Evolutionary conservation across 148 eudicot species (phyloP).

Genomic region (Silene conica): DNA sequence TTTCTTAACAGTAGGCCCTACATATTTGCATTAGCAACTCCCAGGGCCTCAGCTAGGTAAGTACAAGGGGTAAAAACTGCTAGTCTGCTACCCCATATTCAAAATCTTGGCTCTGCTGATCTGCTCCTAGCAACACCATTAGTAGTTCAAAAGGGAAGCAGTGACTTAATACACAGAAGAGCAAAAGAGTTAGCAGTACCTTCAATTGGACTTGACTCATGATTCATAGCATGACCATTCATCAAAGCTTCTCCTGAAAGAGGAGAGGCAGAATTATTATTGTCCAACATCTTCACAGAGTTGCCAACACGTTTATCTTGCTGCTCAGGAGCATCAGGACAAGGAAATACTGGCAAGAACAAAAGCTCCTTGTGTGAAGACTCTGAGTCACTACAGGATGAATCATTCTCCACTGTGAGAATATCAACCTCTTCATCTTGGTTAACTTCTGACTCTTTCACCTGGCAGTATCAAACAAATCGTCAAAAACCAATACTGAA

Average conservation of each 20-base stretch:
- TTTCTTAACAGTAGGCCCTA: background rate
- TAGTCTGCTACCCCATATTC: too few species aligned
- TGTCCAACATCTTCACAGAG: conserved; percentile 48
- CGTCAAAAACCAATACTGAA: conserved; percentile 6
- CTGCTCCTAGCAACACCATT: background rate
- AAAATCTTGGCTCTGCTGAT: too few species aligned
- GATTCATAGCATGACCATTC: conserved; percentile 57
- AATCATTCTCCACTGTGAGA: conserved; percentile 63
- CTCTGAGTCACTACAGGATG: conserved; percentile 83
- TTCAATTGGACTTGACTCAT: conserved; percentile 60
- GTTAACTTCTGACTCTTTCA: conserved; percentile 65
- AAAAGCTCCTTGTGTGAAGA: conserved; percentile 75
- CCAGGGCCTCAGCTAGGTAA: too few species aligned
- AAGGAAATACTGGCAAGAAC: conserved; percentile 72
- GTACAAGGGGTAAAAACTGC: too few species aligned
- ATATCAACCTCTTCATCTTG: conserved; percentile 92
- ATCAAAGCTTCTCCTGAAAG: conserved; percentile 60
- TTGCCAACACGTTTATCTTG: conserved; percentile 47
- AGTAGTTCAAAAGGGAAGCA: background rate
- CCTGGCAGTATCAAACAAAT: conserved; percentile 35
- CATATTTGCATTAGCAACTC: background rate
- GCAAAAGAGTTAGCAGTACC: conserved; percentile 32
- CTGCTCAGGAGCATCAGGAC: conserved; percentile 64
- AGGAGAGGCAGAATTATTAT: conserved; percentile 62
- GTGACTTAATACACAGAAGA: background rate